Percentiles rank a stretch among this genome's conserved stretches.
Evolutionary conservation across 2,329 filamentous ascomycete genomes (phyloP).

Genomic region (Cercospora citrullina): DNA sequence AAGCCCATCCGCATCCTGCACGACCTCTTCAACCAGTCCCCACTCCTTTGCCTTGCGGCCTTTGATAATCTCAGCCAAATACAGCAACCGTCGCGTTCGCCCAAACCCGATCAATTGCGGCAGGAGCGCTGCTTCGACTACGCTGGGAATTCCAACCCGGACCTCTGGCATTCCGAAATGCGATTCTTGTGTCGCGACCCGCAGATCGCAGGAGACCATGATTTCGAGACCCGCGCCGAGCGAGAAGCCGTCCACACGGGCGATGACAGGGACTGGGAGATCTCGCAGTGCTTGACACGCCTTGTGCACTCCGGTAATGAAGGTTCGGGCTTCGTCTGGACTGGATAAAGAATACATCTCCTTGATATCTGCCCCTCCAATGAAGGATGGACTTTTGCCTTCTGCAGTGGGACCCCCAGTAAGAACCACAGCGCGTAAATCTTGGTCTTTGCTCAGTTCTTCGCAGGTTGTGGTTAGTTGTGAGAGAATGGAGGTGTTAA

Average conservation of each 20-base stretch:
- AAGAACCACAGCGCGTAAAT: conserved; percentile 32
- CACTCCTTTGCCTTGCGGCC: conserved; percentile 38
- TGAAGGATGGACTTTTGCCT: conserved; percentile 34
- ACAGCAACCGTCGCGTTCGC: conserved; percentile 39
- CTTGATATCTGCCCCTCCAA: conserved; percentile 36
- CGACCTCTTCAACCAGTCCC: conserved; percentile 43
- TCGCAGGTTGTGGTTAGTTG: conserved; percentile 26
- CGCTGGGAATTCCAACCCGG: conserved; percentile 42
- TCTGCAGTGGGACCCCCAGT: conserved; percentile 25
- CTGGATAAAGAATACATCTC: conserved; percentile 32
- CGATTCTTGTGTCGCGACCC: conserved; percentile 38
- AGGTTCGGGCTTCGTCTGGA: conserved; percentile 35
- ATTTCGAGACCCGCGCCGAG: conserved; percentile 44
- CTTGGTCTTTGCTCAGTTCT: conserved; percentile 14
- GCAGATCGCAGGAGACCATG: conserved; percentile 41
- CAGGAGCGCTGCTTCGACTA: conserved; percentile 43
- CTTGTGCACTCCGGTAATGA: conserved; percentile 40
- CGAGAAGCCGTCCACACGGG: conserved; percentile 41
- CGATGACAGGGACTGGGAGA: conserved; percentile 43
- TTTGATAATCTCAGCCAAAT: conserved; percentile 41
- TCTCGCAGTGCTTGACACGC: conserved; percentile 40
- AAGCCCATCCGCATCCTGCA: conserved; percentile 32
- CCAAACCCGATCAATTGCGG: conserved; percentile 44
- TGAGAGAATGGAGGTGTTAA: conserved; percentile 26
- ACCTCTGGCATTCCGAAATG: conserved; percentile 46